phyloP scores from a whole-genome alignment of 805 yeast species.

The Brettanomyces naardenensis region DNA sequence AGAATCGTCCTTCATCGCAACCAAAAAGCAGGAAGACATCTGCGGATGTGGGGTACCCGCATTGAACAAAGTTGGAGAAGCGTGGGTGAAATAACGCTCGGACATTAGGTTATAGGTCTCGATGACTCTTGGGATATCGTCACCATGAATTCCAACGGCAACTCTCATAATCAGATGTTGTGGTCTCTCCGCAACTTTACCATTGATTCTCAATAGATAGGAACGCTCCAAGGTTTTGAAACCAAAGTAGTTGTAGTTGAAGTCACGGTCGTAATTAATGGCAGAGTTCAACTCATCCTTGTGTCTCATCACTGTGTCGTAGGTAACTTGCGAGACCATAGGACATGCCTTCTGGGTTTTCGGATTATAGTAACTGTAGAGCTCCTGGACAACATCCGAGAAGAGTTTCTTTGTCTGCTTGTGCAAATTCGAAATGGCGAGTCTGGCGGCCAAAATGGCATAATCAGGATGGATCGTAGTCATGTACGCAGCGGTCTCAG shows the following conservation, averaged over 20 bases:
- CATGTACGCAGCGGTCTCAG: constrained; percentile 97
- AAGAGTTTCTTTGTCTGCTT: constrained; percentile 83
- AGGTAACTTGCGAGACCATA: constrained; percentile 62
- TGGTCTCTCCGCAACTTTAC: constrained; percentile 54
- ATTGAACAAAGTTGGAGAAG: constrained; percentile 54
- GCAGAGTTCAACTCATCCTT: constrained; percentile 64
- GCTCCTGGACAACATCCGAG: constrained; percentile 64
- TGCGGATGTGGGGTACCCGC: constrained; percentile 56
- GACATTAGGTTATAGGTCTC: constrained; percentile 56
- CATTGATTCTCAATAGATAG: constrained; percentile 44
- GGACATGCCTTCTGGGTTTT: constrained; percentile 60
- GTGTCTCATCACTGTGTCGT: constrained; percentile 53
- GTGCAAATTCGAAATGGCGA: constrained; percentile 89
- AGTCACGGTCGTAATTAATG: constrained; percentile 64
- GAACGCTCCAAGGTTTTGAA: constrained; percentile 56
- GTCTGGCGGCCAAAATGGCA: constrained; percentile 90
- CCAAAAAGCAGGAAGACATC: constrained; percentile 56
- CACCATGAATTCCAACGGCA: constrained; percentile 52
- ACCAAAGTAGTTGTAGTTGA: constrained; percentile 51
- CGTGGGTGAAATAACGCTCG: constrained; percentile 50
- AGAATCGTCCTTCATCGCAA: constrained; percentile 57
- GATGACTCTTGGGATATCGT: constrained; percentile 41
- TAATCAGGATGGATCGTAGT: constrained; percentile 98
- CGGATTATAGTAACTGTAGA: constrained; percentile 76
- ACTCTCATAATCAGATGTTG: constrained; percentile 58